Base-by-base conservation (phyloP, 2,329 filamentous ascomycete species). In the Diplocarpon rosae region DNA sequence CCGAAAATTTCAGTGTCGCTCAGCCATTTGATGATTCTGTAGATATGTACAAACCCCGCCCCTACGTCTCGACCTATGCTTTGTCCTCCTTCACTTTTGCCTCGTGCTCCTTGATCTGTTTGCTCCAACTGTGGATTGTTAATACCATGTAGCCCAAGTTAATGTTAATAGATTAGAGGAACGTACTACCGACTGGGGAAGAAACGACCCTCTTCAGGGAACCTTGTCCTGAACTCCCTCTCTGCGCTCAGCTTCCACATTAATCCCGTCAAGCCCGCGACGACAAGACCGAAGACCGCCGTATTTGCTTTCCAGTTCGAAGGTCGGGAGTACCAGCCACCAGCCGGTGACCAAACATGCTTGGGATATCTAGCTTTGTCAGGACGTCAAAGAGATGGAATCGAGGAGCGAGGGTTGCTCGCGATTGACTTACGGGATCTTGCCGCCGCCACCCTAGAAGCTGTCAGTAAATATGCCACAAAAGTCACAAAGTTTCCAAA, bases 311-410 rank as follows among this genome's bases (percentile, higher is more conserved):
- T 92, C 92, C 92, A 98, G 75, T 98, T 98, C 56, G 76, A 73
- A 43, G 92, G 92, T 65, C 94, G 90, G 43, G 83, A 71, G 69
- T 98, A 98, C 92, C 92, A 98, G 68, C 92, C 92, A 75, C 92
- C 92, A 54, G 90, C 75, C 51, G 92, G 92, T 62, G 92, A 96
- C 92, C 92, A 98, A 75, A 98, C 87, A 75, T 98, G 90, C 75
- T 95, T 95, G 66, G 88, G 89, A 69, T 95, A 95, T 63, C 87
- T 94, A 32, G 59, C 28, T 38, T 17, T 14, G 46, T 57, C 37
- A 55, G 53, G 30, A 54, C 57, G 48, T 52, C 27, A 48, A 46
- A 49, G 41, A 46, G 37, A 46, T 39, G n/a, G 39, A 32, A 39
- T 32, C 39, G 38, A 37, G 28, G 5, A 11, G 35, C 32, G 47